These are phyloP conservation scores for Podaxis sp. DNA, from an alignment of 768 basidiomycete genomes.

Conservation along the genomic window DNA sequence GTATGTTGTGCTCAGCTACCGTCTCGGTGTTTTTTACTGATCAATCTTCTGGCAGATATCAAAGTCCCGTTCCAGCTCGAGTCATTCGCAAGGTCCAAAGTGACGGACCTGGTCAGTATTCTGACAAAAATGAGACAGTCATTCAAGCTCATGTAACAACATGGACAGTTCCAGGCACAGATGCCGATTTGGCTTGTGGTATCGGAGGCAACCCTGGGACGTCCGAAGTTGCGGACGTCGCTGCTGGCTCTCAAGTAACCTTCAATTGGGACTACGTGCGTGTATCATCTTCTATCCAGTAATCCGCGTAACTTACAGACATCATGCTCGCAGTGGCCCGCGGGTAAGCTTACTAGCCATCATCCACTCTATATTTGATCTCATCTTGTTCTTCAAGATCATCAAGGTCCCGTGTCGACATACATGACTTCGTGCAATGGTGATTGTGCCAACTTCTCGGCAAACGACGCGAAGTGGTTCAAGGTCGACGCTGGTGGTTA, in stretches of 20 bases:
- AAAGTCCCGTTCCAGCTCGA: constrained; percentile 22
- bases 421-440: constrained; percentile 51
- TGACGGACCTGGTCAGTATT: constrained; percentile 31
- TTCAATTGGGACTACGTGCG: constrained; percentile 46
- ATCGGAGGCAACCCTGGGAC: constrained; percentile 38
- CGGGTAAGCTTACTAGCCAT: constrained; percentile 23
- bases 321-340: constrained; percentile 31
- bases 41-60: constrained; percentile 23
- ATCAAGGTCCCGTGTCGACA: constrained; percentile 48
- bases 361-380: constrained; percentile 10
- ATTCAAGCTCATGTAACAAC: constrained; percentile 14
- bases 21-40: constrained; percentile 7
- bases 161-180: constrained; percentile 24
- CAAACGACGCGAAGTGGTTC: constrained; percentile 44
- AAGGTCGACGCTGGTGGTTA: constrained; percentile 48
- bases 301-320: constrained; percentile 13
- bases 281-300: constrained; percentile 7
- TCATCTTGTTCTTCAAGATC: constrained; percentile 30
- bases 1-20: constrained; percentile 21
- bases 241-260: constrained; percentile 38
- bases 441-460: constrained; percentile 37
- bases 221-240: constrained; percentile 31
- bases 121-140: neutral
- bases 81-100: constrained; percentile 33
- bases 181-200: constrained; percentile 42